A percentile compares a stretch with the other conserved stretches of the same genome.
These are phyloP conservation scores for Stephania yunnanensis DNA, from an alignment of 164 flowering plant species.

Conservation along the genomic window DNA sequence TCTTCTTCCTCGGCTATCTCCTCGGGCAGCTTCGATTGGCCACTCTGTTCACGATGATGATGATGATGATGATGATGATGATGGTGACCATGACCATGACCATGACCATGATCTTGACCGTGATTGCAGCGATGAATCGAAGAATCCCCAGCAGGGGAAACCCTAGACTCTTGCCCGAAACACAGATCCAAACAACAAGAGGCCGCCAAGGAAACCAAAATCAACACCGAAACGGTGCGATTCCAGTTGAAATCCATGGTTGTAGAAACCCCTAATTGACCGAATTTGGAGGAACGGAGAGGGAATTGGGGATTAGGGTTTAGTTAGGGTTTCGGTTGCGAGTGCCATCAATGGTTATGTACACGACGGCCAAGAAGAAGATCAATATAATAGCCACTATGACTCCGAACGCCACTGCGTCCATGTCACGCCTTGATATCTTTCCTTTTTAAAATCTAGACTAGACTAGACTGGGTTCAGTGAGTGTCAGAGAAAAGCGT, in stretches of 20 bases:
- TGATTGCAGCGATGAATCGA: slow-evolving; percentile 28
- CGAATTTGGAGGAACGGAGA: background rate
- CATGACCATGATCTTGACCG: slow-evolving; percentile 26
- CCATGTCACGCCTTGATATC: slow-evolving; percentile 33
- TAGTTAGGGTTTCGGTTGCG: slow-evolving; percentile 45
- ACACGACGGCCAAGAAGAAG: slow-evolving; percentile 48
- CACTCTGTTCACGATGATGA: slow-evolving; percentile 13
- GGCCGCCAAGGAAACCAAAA: slow-evolving; percentile 8
- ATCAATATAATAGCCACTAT: slow-evolving; percentile 61
- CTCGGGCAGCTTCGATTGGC: slow-evolving; percentile 49
- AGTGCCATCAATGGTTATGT: slow-evolving; percentile 74
- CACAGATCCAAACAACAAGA: slow-evolving; percentile 7
- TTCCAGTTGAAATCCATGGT: background rate
- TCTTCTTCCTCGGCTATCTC: slow-evolving; percentile 93
- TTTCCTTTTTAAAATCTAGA: too few species aligned
- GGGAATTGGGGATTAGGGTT: background rate
- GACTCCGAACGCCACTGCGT: slow-evolving; percentile 64
- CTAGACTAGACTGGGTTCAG: too few species aligned
- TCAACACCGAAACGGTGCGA: background rate
- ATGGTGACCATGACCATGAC: slow-evolving; percentile 23
- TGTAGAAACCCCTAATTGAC: background rate
- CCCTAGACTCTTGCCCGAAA: slow-evolving; percentile 16
- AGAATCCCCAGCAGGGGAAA: background rate
- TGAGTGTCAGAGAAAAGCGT: too few species aligned
- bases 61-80: slow-evolving; percentile 22